Base-by-base conservation (phyloP, 176 grass and related monocot species). In the Chloris gayana region DNA sequence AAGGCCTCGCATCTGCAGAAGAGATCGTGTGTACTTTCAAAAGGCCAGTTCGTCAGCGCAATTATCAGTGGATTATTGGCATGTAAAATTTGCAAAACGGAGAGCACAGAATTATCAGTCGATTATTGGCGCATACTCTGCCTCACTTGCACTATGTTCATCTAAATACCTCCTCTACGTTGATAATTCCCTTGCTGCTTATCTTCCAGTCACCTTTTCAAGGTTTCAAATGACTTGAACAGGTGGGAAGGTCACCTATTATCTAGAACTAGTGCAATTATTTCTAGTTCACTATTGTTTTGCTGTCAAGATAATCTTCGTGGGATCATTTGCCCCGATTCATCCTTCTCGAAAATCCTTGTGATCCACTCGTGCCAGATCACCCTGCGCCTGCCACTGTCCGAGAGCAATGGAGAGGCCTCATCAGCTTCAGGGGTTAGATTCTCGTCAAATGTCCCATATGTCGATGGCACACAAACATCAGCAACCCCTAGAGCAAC, bases 291-390 rank as follows among this genome's bases (percentile, higher is more conserved):
- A 84, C 4, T 37, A 74, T 51, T 26, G 1, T 22, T 9, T 45
- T 32, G 39, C n/a, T 8, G 5, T 11, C 34, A 58, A 2, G 17
- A 64, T 91, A 78, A 87, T 67, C 69, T 83, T 34, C 84, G 79
- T 4, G 88, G 86, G 47, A 95, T 81, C 64, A 92, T 91, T 60
- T 94, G 77, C 64, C 89, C 92, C 0, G 83, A 89, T 68, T 94
- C 95, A n/a, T 94, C 83, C 56, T 81, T 94, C 45, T 89, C 88
- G 18, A 98, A 91, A 30, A 91, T 81, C 75, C 69, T 89, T 5
- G 83, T 21, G 53, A 94, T 87, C 80, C 87, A 88, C 58, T 92
- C 85, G 29, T 84, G 41, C 95, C 95, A 98, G 24, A 65, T 59
- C 44, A 17, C 78, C 27, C 71, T 83, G 18, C 39, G 75, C 70